Evolutionary conservation across 1,139 yeast species (phyloP), one percentile per base, ranked within the genome.

Genomic region (Pichia sp.): DNA sequence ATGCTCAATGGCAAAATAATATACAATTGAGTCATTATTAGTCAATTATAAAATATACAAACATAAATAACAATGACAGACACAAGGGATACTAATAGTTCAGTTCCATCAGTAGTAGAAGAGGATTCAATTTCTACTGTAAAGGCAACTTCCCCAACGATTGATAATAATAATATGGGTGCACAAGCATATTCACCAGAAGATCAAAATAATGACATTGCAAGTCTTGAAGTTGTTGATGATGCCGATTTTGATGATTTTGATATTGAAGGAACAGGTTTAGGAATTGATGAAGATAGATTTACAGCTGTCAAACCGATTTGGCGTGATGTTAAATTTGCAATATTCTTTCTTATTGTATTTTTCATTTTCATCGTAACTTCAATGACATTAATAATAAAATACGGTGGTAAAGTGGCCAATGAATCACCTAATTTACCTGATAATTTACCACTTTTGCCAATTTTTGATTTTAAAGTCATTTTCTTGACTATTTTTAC

Each of bases 301-400:
- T 86, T 83, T 65, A 77, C 78, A 52, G 73, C 82, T 30, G 73
- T 72, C 34, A 83, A 80, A 57, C 87, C 89, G 6, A 73, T 68
- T 53, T 78, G 73, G 67, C 81, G 87, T 56, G 96, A 89, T 62
- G 73, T 82, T 76, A 83, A 86, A 1, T 84, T 83, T 56, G 73
- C 87, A 0, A 56, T 85, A 3, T 70, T 87, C 52, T 85, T 87
- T 58, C 55, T 78, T 6, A 70, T 82, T 6, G 76, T 70, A 28
- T 96, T 92, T 0, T 85, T 87, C 58, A 63, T 81, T 37, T 90
- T 81, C 0, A 69, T 87, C 0, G 82, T 77, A 4, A 73, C 87
- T 40, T 76, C 87, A 1, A 64, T 89, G 53, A 71, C 78, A 53
- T 83, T 86, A 55, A 67, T 37, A 75, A 80, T 8, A 73, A 75